phyloP scores from a whole-genome alignment of 1,284 basidiomycete genomes.

The Trichosporon sp. region DNA sequence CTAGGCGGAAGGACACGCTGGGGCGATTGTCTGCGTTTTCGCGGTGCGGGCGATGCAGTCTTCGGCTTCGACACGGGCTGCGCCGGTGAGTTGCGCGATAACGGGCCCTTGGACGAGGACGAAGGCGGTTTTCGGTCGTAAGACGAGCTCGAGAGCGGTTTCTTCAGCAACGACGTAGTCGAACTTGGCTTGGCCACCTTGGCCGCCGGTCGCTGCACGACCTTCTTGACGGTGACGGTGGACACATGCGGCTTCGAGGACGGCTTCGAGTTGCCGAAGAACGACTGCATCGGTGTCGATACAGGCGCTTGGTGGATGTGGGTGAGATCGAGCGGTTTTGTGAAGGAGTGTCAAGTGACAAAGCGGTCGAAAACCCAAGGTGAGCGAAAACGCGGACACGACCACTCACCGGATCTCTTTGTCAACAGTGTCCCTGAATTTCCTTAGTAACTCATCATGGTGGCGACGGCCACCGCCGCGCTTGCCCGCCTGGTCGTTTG shows the following conservation, averaged over 20 bases:
- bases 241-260: slow-evolving; percentile 16
- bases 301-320: background rate
- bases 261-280: slow-evolving; percentile 25
- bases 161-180: background rate
- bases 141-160: background rate
- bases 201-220: slow-evolving; percentile 3
- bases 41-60: slow-evolving; percentile 4
- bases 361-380: background rate
- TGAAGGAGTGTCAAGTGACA: background rate
- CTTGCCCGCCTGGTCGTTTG: background rate
- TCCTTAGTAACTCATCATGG: background rate
- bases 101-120: background rate
- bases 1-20: slow-evolving; percentile 18
- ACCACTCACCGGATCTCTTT: background rate
- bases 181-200: background rate
- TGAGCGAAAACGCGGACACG: background rate
- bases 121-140: slow-evolving; percentile 3
- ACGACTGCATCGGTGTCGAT: slow-evolving; percentile 25
- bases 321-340: background rate
- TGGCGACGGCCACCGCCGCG: background rate
- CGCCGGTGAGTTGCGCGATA: background rate
- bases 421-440: background rate
- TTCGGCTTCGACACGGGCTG: background rate
- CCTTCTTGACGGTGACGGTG: slow-evolving; percentile 25
- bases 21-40: slow-evolving; percentile 1